Evolutionary conservation across 768 basidiomycete genomes (phyloP).

Genomic region (Mycena maculata): DNA sequence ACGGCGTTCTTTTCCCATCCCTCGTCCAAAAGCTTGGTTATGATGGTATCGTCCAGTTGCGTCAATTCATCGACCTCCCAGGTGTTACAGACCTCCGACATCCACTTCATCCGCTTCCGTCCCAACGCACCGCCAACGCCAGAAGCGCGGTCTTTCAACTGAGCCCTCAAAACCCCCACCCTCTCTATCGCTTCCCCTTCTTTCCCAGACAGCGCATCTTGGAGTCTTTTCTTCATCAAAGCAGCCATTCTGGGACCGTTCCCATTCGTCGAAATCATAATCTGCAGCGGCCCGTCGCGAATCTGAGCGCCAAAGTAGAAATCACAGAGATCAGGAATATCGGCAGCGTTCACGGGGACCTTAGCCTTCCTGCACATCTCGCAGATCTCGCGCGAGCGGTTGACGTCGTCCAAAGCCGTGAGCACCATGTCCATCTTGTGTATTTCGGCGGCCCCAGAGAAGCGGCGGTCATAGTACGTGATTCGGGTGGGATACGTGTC

Average conservation of each 20-base stretch:
- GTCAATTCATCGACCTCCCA: conserved; percentile 90
- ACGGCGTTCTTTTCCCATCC: conserved; percentile 84
- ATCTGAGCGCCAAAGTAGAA: conserved; percentile 98
- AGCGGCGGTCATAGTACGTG: conserved; percentile 78
- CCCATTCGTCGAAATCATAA: conserved; percentile 97
- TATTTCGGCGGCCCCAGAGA: conserved; percentile 73
- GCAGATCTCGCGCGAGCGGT: conserved; percentile 78
- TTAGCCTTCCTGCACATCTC: conserved; percentile 70
- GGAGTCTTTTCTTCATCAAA: conserved; percentile 78
- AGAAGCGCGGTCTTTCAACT: conserved; percentile 82
- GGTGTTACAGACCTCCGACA: conserved; percentile 84
- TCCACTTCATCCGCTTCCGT: conserved; percentile 90
- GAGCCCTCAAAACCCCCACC: conserved; percentile 79
- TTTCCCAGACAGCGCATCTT: conserved; percentile 72
- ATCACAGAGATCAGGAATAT: conserved; percentile 95
- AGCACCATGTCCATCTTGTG: conserved; percentile 86
- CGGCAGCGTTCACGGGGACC: conserved; percentile 95
- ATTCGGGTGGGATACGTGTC: conserved; percentile 62
- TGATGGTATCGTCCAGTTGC: conserved; percentile 71
- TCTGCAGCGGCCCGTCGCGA: conserved; percentile 89
- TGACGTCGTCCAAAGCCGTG: conserved; percentile 90
- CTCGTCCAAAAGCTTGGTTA: conserved; percentile 75
- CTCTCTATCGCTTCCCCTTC: conserved; percentile 84
- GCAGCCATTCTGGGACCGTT: conserved; percentile 92
- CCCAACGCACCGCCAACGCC: conserved; percentile 85